Conservation (phyloP, 768 basidiomycete genomes). For the Tephrocybe sp. region DNA sequence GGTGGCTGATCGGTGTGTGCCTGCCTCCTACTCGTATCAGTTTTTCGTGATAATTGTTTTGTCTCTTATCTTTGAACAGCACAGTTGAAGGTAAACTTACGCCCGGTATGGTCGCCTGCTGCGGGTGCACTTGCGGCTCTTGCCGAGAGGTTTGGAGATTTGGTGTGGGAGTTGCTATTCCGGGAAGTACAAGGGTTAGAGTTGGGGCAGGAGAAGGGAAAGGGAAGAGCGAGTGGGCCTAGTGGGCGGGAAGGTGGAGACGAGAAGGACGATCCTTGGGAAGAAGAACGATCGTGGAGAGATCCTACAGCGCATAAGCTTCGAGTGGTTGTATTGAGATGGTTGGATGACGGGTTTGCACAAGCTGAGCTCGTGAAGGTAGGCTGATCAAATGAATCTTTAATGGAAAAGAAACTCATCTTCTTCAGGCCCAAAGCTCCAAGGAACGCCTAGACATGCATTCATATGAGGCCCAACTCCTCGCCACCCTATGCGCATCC, state of each 20-base stretch:
- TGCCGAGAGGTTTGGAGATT: conserved; percentile 56
- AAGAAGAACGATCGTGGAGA: conserved; percentile 77
- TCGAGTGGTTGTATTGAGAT: conserved; percentile 45
- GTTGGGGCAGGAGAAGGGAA: conserved; percentile 12
- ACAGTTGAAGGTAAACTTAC: conserved; percentile 91
- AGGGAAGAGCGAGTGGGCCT: conserved; percentile 12
- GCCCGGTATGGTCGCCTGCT: conserved; percentile 88
- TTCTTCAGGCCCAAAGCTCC: conserved; percentile 27
- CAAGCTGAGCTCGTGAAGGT: conserved; percentile 35
- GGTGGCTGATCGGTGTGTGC: conserved; percentile 73
- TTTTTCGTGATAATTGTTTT: neutral
- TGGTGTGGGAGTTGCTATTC: conserved; percentile 74
- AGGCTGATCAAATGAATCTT: neutral
- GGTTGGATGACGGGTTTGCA: conserved; percentile 38
- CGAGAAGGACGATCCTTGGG: conserved; percentile 44
- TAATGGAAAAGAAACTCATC: too few species aligned
- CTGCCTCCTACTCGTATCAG: neutral
- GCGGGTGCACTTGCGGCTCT: conserved; percentile 62
- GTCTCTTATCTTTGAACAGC: conserved; percentile 54
- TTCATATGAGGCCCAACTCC: conserved; percentile 82
- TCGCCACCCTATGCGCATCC: conserved; percentile 68
- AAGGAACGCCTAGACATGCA: conserved; percentile 66
- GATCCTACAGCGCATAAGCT: conserved; percentile 72
- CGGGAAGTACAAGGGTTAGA: conserved; percentile 22
- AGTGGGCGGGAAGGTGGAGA: conserved; percentile 7